Conservation (phyloP, 805 yeast genomes). For the Novakomyces olei region DNA sequence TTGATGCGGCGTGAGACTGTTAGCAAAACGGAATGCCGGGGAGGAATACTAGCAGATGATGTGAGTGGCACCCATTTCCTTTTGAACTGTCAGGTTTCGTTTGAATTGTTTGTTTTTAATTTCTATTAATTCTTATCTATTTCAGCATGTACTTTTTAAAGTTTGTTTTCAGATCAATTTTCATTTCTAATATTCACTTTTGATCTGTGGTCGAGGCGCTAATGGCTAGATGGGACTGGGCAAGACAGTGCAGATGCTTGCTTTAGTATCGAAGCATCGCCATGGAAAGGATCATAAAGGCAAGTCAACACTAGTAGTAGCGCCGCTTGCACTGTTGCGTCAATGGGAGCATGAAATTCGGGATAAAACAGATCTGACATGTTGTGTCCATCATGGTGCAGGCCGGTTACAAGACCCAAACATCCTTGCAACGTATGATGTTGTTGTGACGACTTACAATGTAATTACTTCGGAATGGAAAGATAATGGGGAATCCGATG, state of each 20-base stretch:
- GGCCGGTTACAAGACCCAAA: slow-evolving; percentile 7
- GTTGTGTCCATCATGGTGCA: slow-evolving; percentile 19
- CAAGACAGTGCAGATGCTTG: slow-evolving; percentile 58
- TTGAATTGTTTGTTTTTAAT: too few species aligned
- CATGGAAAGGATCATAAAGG: slow-evolving; percentile 5
- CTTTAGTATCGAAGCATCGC: slow-evolving; percentile 30
- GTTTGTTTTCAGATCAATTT: too few species aligned
- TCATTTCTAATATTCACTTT: too few species aligned
- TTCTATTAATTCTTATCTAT: too few species aligned
- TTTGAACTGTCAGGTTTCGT: too few species aligned
- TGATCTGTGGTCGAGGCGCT: too few species aligned
- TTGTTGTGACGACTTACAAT: slow-evolving; percentile 76
- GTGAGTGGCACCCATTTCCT: neutral
- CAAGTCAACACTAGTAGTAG: slow-evolving; percentile 20
- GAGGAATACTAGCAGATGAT: slow-evolving; percentile 4
- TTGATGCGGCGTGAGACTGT: neutral
- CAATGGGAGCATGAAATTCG: slow-evolving; percentile 23
- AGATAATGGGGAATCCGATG: slow-evolving; percentile 12
- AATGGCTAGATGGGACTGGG: slow-evolving; percentile 74
- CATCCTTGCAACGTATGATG: slow-evolving; percentile 31
- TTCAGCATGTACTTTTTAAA: too few species aligned
- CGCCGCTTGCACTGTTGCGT: slow-evolving; percentile 21
- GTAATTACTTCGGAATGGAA: slow-evolving; percentile 27
- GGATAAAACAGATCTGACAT: slow-evolving; percentile 10
- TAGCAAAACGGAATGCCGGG: neutral